Conservation (phyloP, 208 protist genomes). For the Trypanosoma rangeli region DNA sequence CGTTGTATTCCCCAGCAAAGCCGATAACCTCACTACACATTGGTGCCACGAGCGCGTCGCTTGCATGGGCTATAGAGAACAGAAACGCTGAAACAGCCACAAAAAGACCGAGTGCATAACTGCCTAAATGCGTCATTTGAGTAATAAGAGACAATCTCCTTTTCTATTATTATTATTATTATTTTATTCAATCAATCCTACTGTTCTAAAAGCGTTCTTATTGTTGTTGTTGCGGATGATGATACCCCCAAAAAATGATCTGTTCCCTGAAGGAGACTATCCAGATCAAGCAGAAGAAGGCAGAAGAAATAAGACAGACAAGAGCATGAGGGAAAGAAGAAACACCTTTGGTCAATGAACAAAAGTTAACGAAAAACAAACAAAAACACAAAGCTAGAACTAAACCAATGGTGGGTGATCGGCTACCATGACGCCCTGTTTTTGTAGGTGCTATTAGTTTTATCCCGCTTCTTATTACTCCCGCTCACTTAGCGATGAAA, state of each 20-base stretch:
- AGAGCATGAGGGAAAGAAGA: background rate
- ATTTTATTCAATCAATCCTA: background rate
- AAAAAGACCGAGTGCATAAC: background rate
- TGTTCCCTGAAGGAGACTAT: background rate
- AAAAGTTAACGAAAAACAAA: slow-evolving; percentile 10
- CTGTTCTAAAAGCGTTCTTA: too few species aligned
- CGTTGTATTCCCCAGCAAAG: slow-evolving; percentile 71
- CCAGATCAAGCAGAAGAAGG: background rate
- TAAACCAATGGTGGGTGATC: too few species aligned
- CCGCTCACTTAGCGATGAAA: background rate
- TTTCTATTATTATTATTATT: too few species aligned
- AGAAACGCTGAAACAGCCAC: background rate
- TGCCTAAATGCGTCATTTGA: background rate
- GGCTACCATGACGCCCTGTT: too few species aligned
- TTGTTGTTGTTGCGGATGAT: too few species aligned
- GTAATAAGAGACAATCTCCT: background rate
- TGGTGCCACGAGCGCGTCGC: slow-evolving; percentile 16
- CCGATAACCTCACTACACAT: slow-evolving; percentile 69
- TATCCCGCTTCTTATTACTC: too few species aligned
- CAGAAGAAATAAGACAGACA: background rate
- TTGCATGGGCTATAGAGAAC: background rate
- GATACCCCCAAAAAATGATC: too few species aligned
- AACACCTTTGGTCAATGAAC: slow-evolving; percentile 1
- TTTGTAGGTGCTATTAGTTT: too few species aligned
- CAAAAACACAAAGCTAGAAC: background rate